Evolutionary conservation across 1,139 yeast species (phyloP).

Genomic region (Geotrichum restrictum): DNA sequence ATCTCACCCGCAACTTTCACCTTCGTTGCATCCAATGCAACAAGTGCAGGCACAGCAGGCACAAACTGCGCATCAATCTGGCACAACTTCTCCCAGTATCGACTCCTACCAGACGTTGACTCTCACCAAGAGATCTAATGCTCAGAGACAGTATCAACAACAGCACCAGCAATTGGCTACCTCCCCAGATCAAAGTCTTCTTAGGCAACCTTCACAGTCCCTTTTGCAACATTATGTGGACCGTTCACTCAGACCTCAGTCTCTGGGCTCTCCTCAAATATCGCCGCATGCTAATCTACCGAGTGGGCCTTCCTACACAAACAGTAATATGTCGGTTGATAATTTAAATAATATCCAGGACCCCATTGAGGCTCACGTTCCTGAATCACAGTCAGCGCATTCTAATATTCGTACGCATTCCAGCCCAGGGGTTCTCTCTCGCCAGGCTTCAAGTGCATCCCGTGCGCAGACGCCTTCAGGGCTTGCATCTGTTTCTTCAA

Average conservation of each 20-base stretch:
- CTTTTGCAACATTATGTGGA: too few relatives aligned
- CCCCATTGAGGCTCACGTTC: neutral
- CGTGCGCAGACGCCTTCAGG: neutral
- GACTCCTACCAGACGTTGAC: constrained; percentile 15
- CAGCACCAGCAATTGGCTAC: constrained; percentile 20
- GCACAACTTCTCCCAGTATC: neutral
- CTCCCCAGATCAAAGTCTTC: constrained; percentile 1
- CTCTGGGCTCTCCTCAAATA: neutral
- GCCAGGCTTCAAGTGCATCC: neutral
- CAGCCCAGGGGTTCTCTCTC: neutral
- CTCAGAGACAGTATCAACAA: constrained; percentile 8
- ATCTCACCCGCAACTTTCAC: neutral
- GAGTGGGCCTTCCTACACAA: neutral
- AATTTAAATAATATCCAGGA: neutral
- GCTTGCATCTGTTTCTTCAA: neutral
- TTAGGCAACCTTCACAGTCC: too few relatives aligned
- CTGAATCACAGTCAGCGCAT: neutral
- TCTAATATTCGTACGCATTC: neutral
- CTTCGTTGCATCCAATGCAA: neutral
- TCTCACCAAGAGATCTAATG: constrained; percentile 5
- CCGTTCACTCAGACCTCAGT: constrained; percentile 8
- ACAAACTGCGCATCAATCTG: neutral
- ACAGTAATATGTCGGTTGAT: neutral
- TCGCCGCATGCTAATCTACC: neutral
- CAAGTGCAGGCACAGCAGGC: neutral